A percentile compares a stretch with the other conserved stretches of the same genome.
Conservation (phyloP, 73 alveolate species). For the Paraurostyla sp. region DNA sequence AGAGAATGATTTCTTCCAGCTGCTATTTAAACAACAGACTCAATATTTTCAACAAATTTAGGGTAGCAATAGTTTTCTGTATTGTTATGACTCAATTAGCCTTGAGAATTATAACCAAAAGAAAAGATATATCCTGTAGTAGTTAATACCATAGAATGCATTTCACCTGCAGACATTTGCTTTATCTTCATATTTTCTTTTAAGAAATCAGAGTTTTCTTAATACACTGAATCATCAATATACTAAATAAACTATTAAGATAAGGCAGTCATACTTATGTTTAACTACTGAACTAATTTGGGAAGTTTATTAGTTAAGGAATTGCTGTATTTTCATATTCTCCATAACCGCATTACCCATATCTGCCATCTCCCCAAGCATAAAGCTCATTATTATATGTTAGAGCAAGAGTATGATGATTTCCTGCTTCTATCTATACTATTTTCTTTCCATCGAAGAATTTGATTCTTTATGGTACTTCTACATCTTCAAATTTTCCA, state of each 20-base stretch:
- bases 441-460: conserved; percentile 82
- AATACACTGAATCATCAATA: conserved; percentile 50
- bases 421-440: conserved; percentile 92
- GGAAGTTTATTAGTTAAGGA: conserved; percentile 79
- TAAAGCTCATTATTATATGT: conserved; percentile 89
- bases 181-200: conserved; percentile 66
- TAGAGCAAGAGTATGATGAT: conserved; percentile 95
- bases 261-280: not conserved
- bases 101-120: conserved; percentile 96
- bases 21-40: conserved; percentile 84
- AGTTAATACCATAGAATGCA: conserved; percentile 91
- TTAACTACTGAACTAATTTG: conserved; percentile 12
- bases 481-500: conserved; percentile 92
- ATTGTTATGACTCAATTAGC: conserved; percentile 93
- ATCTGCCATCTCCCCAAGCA: conserved; percentile 97
- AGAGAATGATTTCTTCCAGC: conserved; percentile 99
- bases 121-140: conserved; percentile 91
- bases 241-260: not conserved
- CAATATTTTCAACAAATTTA: conserved; percentile 84
- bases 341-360: conserved; percentile 98
- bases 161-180: conserved; percentile 95
- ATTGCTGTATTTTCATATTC: conserved; percentile 79
- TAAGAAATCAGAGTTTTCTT: conserved; percentile 41
- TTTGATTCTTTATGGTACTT: conserved; percentile 83
- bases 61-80: conserved; percentile 92